phyloP scores from a whole-genome alignment of 2,329 filamentous ascomycete species.

The Clonostachys byssicola region DNA sequence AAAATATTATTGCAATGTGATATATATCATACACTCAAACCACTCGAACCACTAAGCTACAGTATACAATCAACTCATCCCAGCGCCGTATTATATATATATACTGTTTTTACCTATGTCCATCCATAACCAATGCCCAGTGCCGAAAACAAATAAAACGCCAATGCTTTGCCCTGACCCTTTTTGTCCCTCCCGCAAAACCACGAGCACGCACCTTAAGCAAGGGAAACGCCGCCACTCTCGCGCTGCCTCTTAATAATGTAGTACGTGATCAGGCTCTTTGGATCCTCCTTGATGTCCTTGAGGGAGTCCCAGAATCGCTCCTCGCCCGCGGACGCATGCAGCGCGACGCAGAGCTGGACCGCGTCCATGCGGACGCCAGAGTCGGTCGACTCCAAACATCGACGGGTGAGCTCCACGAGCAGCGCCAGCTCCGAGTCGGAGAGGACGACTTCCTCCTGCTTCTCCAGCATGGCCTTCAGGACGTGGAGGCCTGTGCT shows the following conservation, averaged over 20 bases:
- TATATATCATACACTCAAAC: too few relatives aligned
- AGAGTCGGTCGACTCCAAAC: conserved; percentile 56
- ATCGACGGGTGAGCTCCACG: conserved; percentile 45
- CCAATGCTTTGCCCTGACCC: too few relatives aligned
- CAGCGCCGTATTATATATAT: too few relatives aligned
- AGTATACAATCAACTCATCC: too few relatives aligned
- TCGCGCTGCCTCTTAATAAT: conserved; percentile 68
- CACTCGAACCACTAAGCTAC: too few relatives aligned
- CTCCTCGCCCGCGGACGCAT: conserved; percentile 54
- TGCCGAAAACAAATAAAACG: too few relatives aligned
- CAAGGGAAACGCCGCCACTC: conserved; percentile 10
- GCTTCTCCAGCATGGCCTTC: conserved; percentile 50
- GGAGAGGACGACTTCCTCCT: conserved; percentile 38
- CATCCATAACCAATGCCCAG: too few relatives aligned
- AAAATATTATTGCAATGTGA: too few relatives aligned
- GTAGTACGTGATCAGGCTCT: conserved; percentile 78
- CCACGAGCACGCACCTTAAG: neutral
- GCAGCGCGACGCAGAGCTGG: conserved; percentile 70
- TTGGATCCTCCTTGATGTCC: conserved; percentile 64
- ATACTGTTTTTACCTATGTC: too few relatives aligned
- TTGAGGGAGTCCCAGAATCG: conserved; percentile 66
- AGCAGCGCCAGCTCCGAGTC: conserved; percentile 48
- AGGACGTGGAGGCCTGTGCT: conserved; percentile 63
- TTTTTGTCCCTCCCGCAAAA: neutral
- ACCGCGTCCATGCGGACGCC: conserved; percentile 72